phyloP scores from a whole-genome alignment of 306 rosid species.

The Casuarina cunninghamiana region DNA sequence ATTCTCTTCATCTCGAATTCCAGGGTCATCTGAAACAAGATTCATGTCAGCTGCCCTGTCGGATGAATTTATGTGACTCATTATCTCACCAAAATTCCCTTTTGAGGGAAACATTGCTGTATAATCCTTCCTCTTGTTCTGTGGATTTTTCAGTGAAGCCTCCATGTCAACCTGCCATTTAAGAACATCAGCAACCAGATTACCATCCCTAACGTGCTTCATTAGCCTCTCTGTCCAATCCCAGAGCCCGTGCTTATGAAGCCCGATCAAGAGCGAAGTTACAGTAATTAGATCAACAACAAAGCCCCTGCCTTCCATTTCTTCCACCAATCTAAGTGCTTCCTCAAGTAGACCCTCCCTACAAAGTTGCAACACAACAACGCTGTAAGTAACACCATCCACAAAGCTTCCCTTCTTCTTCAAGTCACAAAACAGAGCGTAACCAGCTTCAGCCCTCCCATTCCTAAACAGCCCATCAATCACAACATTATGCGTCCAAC shows the following conservation, averaged over 20 bases:
- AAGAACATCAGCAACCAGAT: slow-evolving; percentile 64
- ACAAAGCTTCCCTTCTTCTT: slow-evolving; percentile 86
- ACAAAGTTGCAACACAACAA: slow-evolving; percentile 69
- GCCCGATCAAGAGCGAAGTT: slow-evolving; percentile 63
- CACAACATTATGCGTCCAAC: slow-evolving; percentile 74
- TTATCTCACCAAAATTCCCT: slow-evolving; percentile 58
- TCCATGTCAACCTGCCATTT: slow-evolving; percentile 83
- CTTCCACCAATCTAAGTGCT: slow-evolving; percentile 72
- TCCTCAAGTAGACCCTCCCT: slow-evolving; percentile 75
- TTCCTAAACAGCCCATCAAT: slow-evolving; percentile 78
- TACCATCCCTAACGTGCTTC: slow-evolving; percentile 78
- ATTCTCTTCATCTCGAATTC: slow-evolving; percentile 25
- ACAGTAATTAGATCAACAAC: slow-evolving; percentile 74
- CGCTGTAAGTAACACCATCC: slow-evolving; percentile 79
- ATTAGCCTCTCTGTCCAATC: slow-evolving; percentile 81
- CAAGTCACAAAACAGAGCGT: slow-evolving; percentile 72
- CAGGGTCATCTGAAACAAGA: slow-evolving; percentile 22
- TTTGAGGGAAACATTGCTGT: slow-evolving; percentile 60
- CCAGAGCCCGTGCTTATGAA: slow-evolving; percentile 71
- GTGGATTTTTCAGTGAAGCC: slow-evolving; percentile 59
- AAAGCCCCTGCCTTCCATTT: slow-evolving; percentile 90
- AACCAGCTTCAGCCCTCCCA: slow-evolving; percentile 83
- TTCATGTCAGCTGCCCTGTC: slow-evolving; percentile 14
- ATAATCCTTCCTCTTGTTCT: slow-evolving; percentile 56
- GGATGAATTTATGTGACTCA: slow-evolving; percentile 44